Evolutionary conservation across 257 asterid genomes (phyloP), one percentile per base, ranked within the genome.

Genomic region (Solanum corneliomulleri): DNA sequence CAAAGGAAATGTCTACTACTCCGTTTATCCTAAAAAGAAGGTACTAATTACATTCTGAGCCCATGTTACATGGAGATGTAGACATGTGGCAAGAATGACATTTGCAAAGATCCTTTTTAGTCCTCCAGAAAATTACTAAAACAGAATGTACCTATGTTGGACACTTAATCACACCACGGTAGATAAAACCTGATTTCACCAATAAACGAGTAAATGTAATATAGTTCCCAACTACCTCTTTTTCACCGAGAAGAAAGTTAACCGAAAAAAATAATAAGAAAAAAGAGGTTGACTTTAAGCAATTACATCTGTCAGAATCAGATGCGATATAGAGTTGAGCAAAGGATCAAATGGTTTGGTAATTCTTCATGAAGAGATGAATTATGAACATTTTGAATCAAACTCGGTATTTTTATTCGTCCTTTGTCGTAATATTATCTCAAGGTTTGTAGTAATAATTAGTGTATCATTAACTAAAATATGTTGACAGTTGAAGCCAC

Each of bases 401-500:
- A 77, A 44, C 84, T 78, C 84, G 2, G 2, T 78, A 18, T 44
- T 45, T 77, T 25, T 44, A 45, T 78, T 44, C 84, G 15, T 78
- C 41, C 64, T 25, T 44, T 44, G 25, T 20, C 5, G 16, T 25
- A 78, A 78, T 78, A 78, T 47, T 42, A 45, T 45, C 16, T 27
- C 15, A 11, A 44, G 41, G 84, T 25, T 78, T 25, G 39, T 78
- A 45, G 41, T 2, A 23, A 78, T 9, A 78, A 78, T 41, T 10
- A 78, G 62, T 25, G 27, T 25, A 78, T 78, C 64, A 78, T 78
- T 45, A 44, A 47, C 84, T 78, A 44, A 25, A 44, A 45, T 45
- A 78, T 27, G 84, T n/a, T 18, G 64, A 45, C 44, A 80, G 35
- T 86, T 44, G 77, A 86, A 77, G 88, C 85, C 85, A 86, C 68